Evolutionary conservation across 2,329 filamentous ascomycete genomes (phyloP), one percentile per base, ranked within the genome.

Genomic region (Colletotrichum filicis): DNA sequence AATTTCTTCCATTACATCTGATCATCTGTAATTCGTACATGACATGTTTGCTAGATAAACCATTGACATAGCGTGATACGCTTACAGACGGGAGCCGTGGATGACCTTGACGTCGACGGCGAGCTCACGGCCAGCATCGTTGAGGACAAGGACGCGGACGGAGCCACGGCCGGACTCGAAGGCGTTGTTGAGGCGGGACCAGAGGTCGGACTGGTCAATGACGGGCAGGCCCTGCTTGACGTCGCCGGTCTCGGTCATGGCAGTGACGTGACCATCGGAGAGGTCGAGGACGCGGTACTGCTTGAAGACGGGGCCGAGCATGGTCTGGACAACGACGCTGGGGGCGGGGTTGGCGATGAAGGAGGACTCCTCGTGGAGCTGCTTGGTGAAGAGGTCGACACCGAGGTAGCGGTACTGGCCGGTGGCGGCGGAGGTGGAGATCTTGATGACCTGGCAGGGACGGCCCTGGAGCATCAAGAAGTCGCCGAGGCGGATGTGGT

Each of bases 361-460:
- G 80, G 93, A 96, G 71, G 95, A 98, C 93, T 99, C 97, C 89
- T 99, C 97, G 83, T 98, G 95, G 78, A 99, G 92, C 89, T 98
- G 95, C 91, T 98, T 97, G 90, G 95, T 98, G 94, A 99, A 99
- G 82, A 99, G 94, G 87, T 99, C 97, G 79, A 99, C 97, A 91
- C 97, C 97, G 76, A 99, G 94, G 92, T 98, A 99, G 84, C 97
- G 94, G 93, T 99, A 96, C 92, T 99, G 97, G 85, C 97, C 97
- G 75, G 97, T 99, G 89, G 97, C 96, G 78, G 94, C 91, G 71
- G 96, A 98, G 87, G 95, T 98, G 79, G 95, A 98, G 92, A 99
- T 98, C 85, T 96, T 96, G 90, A 99, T 99, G 85, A 99, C 96
- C 92, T 99, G 97, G 94, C 95, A 98, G 82, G 97, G 95, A 80